These are phyloP conservation scores for Cupressus sempervirens DNA, from an alignment of 75 land plant species.

Conservation along the genomic window DNA sequence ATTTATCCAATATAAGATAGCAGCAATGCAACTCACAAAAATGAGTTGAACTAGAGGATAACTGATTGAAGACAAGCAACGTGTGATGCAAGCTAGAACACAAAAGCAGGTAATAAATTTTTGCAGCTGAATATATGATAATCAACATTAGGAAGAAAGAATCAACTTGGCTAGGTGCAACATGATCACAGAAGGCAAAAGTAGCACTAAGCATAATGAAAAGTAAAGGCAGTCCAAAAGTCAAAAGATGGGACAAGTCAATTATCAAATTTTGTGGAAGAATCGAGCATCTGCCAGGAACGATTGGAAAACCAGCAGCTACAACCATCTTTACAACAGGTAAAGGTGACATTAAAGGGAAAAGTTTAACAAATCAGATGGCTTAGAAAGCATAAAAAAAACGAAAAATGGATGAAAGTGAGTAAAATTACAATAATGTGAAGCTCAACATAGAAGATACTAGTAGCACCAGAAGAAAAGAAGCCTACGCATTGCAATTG, in stretches of 20 bases:
- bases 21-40: neutral
- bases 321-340: neutral
- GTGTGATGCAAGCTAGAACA: neutral
- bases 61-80: neutral
- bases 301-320: neutral
- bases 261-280: neutral
- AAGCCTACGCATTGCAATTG: neutral
- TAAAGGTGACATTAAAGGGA: neutral
- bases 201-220: neutral
- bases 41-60: neutral
- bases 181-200: neutral
- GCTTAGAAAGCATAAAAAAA: neutral
- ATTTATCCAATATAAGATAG: neutral
- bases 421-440: neutral
- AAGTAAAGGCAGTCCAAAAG: neutral
- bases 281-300: neutral
- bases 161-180: neutral
- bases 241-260: neutral
- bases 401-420: neutral
- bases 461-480: neutral
- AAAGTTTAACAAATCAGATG: neutral
- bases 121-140: neutral
- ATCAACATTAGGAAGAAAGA: neutral
- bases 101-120: neutral
- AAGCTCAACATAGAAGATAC: neutral